Conservation (phyloP, 495 filamentous ascomycete species). For the Annulohypoxylon bovei region DNA sequence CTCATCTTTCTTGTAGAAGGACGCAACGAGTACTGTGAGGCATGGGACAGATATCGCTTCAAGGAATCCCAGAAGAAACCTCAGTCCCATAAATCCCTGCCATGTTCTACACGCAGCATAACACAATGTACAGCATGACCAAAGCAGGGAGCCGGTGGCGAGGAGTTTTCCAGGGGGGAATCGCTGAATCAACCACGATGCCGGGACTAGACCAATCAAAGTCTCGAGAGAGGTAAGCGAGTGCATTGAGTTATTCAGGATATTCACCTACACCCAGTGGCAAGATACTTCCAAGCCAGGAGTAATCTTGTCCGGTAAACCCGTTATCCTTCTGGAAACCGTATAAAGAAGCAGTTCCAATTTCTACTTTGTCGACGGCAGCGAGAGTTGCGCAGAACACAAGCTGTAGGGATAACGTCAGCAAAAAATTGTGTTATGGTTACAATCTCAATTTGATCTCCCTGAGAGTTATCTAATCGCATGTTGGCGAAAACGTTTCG, state of each 20-base stretch:
- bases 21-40: conserved; percentile 31
- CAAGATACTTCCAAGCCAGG: conserved; percentile 59
- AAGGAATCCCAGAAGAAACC: conserved; percentile 37
- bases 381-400: conserved; percentile 42
- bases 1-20: conserved; percentile 40
- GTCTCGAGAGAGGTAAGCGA: conserved; percentile 15
- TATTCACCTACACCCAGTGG: conserved; percentile 40
- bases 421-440: background rate
- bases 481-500: background rate
- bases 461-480: background rate
- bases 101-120: conserved; percentile 42
- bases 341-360: conserved; percentile 58
- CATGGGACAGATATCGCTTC: conserved; percentile 31
- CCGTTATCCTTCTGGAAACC: conserved; percentile 62
- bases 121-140: conserved; percentile 38
- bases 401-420: conserved; percentile 19
- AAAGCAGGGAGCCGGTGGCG: conserved; percentile 27
- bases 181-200: conserved; percentile 53
- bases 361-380: conserved; percentile 50
- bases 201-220: conserved; percentile 45
- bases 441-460: background rate
- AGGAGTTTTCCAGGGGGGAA: conserved; percentile 55
- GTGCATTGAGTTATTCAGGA: background rate
- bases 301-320: conserved; percentile 63
- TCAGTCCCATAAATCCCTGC: conserved; percentile 44